Evolutionary conservation across 2,329 filamentous ascomycete genomes (phyloP).

Genomic region (Sarocladium kiliense): DNA sequence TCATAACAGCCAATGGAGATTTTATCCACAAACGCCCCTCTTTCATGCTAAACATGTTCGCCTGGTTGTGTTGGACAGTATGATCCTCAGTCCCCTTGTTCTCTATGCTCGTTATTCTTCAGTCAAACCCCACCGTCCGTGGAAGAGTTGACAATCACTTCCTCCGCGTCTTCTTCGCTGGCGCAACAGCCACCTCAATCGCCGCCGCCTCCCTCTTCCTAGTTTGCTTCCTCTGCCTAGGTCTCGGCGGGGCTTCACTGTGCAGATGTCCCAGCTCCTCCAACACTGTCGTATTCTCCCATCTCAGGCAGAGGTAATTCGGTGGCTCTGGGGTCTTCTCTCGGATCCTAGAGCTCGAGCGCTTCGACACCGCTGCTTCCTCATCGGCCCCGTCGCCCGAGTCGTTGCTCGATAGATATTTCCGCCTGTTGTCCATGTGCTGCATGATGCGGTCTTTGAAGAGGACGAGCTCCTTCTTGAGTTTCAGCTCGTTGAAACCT

Average conservation of each 20-base stretch:
- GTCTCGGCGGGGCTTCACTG: conserved; percentile 48
- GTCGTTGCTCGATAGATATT: conserved; percentile 51
- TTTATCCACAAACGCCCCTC: no score
- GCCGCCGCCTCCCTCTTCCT: conserved; percentile 42
- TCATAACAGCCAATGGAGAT: no score
- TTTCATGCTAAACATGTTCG: no score
- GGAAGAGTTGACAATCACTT: not conserved
- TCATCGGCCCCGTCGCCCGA: conserved; percentile 13
- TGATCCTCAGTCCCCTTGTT: no score
- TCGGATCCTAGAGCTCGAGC: conserved; percentile 40
- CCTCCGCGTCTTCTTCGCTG: conserved; percentile 21
- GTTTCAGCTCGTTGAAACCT: conserved; percentile 78
- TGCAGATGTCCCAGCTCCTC: conserved; percentile 55
- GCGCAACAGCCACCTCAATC: conserved; percentile 21
- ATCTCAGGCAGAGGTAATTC: conserved; percentile 45
- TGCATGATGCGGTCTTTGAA: conserved; percentile 72
- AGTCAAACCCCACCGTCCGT: no score
- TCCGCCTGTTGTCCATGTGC: conserved; percentile 75
- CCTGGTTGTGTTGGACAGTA: no score
- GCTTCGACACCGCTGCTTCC: conserved; percentile 25
- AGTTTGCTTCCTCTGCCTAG: conserved; percentile 43
- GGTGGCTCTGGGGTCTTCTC: conserved; percentile 42
- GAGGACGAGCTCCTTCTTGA: conserved; percentile 77
- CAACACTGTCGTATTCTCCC: conserved; percentile 52
- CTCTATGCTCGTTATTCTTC: no score